Evolutionary conservation across 139 green algal species (phyloP).

Genomic region (Tetradesmus lagerheimii): DNA sequence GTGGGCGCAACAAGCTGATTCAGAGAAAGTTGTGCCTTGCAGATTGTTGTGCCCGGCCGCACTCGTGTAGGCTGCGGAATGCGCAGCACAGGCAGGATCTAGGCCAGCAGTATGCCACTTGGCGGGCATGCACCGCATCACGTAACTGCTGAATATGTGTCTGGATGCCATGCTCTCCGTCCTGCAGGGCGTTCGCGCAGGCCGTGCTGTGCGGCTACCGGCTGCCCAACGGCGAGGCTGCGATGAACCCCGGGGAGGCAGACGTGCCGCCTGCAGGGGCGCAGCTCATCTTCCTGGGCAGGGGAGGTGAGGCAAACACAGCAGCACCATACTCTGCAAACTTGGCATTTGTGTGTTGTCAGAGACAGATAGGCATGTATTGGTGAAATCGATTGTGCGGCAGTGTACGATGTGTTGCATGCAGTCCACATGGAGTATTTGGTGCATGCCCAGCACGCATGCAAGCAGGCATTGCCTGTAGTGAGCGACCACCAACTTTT

Average conservation of each 20-base stretch:
- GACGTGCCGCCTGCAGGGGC: neutral
- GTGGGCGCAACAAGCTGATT: neutral
- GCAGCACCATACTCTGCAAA: neutral
- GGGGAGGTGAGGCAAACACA: slow-evolving; percentile 13
- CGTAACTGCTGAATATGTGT: too few species aligned
- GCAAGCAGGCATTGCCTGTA: neutral
- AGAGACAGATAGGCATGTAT: too few species aligned
- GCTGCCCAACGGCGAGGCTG: neutral
- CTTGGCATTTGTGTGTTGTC: too few species aligned
- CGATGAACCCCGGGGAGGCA: slow-evolving; percentile 15
- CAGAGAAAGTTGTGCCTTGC: neutral
- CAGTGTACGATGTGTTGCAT: neutral
- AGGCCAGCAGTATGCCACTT: too few species aligned
- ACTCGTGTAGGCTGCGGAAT: too few species aligned
- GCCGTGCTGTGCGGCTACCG: slow-evolving; percentile 36
- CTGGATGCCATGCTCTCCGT: neutral
- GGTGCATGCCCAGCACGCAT: neutral
- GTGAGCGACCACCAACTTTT: neutral
- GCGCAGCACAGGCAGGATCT: too few species aligned
- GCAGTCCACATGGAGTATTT: neutral
- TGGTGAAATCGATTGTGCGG: neutral
- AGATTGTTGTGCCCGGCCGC: too few species aligned
- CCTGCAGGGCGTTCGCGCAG: slow-evolving; percentile 29
- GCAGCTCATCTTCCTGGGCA: slow-evolving; percentile 40
- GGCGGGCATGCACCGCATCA: neutral